Evolutionary conservation across 164 flowering plant species (phyloP), one percentile per base, ranked within the genome.

Genomic region (Aristolochia contorta): DNA sequence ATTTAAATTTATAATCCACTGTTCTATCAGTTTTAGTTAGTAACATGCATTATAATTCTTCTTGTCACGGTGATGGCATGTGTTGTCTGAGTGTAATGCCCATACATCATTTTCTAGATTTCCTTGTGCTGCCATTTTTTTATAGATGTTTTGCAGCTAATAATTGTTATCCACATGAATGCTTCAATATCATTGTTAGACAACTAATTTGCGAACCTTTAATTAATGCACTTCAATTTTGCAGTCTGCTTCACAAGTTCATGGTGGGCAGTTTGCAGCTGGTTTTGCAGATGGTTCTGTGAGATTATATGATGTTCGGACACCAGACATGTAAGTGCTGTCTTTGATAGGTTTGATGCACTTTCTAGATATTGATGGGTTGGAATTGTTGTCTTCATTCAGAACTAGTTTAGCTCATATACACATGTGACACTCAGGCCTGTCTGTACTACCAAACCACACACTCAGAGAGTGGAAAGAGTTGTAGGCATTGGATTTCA

Each of bases 171-270:
- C 43, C 43, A 37, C 43, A 6, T 37, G 43, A 37, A 37, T 37
- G 5, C 43, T 37, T 10, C 43, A 37, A 37, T 37, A 37, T 37
- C 10, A 8, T 37, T 10, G 7, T 27, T 6, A 37, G 43, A 37
- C 43, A 37, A 3, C 43, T 37, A 37, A 37, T 37, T 37, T 8
- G 43, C 1, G 43, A 37, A 18, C 7, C 16, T n/a, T 46, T 18
- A 41, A 43, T 58, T 25, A 20, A 20, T 37, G n/a, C 43, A 27
- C 65, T 56, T 20, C 55, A 56, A n/a, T 57, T 60, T n/a, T 71
- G 70, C 50, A 93, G 99, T 74, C 95, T 75, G 94, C 96, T 74
- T 93, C 99, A 71, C 95, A 88, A 79, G 90, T 90, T 68, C 90
- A 90, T 67, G 84, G 89, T n/a, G 84, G 92, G 67, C 96, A 84